Conservation (phyloP, 208 protist species). For the Herpetomonas tarakana region DNA sequence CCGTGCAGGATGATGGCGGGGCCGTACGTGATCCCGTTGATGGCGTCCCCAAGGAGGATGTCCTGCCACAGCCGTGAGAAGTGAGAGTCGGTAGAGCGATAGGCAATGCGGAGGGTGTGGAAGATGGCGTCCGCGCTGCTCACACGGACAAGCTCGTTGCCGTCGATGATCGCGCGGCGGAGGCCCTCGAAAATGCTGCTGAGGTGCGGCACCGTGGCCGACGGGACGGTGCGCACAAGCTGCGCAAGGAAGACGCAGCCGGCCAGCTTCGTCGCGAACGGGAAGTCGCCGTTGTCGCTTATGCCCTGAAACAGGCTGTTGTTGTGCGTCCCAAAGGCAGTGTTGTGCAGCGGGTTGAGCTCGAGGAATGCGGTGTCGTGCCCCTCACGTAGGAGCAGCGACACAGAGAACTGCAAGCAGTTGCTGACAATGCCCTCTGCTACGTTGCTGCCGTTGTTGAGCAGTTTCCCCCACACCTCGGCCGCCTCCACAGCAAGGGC, state of each 20-base stretch:
- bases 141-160: slow-evolving; percentile 31
- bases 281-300: slow-evolving; percentile 11
- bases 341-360: slow-evolving; percentile 9
- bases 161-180: slow-evolving; percentile 45
- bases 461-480: slow-evolving; percentile 73
- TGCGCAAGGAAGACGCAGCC: slow-evolving; percentile 74
- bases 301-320: neutral
- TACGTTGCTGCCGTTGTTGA: slow-evolving; percentile 74
- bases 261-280: slow-evolving; percentile 48
- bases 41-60: slow-evolving; percentile 46
- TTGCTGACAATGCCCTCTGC: slow-evolving; percentile 65
- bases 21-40: slow-evolving; percentile 36
- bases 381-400: slow-evolving; percentile 31
- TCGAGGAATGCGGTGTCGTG: slow-evolving; percentile 37
- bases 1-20: slow-evolving; percentile 45
- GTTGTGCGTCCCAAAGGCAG: neutral
- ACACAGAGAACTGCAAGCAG: slow-evolving; percentile 56
- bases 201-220: slow-evolving; percentile 44
- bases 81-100: slow-evolving; percentile 47
- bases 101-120: slow-evolving; percentile 53
- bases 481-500: slow-evolving; percentile 44
- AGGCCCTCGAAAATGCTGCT: slow-evolving; percentile 60
- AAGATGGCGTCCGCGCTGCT: slow-evolving; percentile 46
- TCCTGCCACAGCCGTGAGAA: slow-evolving; percentile 66
- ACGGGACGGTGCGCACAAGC: slow-evolving; percentile 67